These are phyloP conservation scores for Trichoderma reesei DNA, from an alignment of 495 filamentous ascomycete genomes.

Conservation along the genomic window DNA sequence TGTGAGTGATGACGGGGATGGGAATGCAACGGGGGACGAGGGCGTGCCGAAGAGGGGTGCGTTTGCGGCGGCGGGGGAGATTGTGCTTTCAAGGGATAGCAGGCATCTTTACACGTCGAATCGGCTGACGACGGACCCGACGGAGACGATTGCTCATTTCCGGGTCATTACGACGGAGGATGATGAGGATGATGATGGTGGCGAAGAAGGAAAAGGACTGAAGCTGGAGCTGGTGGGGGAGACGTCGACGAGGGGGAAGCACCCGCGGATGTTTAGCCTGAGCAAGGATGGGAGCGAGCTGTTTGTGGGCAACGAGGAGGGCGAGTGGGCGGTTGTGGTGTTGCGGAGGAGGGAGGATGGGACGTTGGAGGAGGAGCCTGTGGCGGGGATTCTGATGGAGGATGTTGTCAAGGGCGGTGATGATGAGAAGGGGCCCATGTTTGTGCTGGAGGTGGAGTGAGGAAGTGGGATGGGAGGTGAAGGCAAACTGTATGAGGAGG, in stretches of 20 bases:
- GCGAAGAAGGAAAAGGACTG: background rate
- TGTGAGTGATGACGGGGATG: conserved; percentile 18
- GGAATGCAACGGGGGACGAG: background rate
- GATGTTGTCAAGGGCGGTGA: background rate
- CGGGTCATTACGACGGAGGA: background rate
- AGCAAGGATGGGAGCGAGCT: conserved; percentile 15
- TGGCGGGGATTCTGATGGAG: background rate
- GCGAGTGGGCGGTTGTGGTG: conserved; percentile 20
- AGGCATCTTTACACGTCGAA: conserved; percentile 27
- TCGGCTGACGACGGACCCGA: conserved; percentile 21
- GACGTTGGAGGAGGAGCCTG: background rate
- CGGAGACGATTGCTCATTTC: conserved; percentile 28
- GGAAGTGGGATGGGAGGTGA: too few species aligned
- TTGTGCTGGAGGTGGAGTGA: background rate
- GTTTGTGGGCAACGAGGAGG: conserved; percentile 26
- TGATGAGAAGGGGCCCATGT: background rate
- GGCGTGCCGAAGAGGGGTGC: too few species aligned
- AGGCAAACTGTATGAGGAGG: too few species aligned
- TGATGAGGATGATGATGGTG: too few species aligned
- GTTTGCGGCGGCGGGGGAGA: conserved; percentile 21
- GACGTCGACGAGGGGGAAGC: conserved; percentile 18
- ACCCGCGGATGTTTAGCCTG: conserved; percentile 27
- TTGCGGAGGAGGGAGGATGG: conserved; percentile 15
- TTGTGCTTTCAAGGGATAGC: conserved; percentile 21
- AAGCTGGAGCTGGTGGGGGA: background rate